Evolutionary conservation across 1,139 yeast genomes (phyloP).

Genomic region (Kodamaea suecica): DNA sequence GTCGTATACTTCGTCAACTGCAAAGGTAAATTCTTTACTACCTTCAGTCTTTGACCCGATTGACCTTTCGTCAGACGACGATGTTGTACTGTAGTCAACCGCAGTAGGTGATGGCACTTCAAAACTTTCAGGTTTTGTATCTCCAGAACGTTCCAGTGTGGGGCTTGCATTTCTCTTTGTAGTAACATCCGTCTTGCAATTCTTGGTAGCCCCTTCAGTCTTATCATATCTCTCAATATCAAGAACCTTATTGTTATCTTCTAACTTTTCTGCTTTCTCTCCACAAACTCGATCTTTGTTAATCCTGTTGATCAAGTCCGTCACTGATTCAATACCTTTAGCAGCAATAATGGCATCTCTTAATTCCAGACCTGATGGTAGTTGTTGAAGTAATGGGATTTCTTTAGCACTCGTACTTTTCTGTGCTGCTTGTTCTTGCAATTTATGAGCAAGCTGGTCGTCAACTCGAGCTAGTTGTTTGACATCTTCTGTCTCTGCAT

Average conservation of each 20-base stretch:
- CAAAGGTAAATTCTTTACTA: conserved; percentile 29
- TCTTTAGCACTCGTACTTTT: conserved; percentile 15
- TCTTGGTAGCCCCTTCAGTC: too few species aligned
- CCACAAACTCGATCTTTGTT: conserved; percentile 51
- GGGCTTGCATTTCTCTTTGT: too few species aligned
- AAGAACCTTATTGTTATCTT: conserved; percentile 2
- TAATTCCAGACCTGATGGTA: conserved; percentile 74
- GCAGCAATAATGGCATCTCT: conserved; percentile 76
- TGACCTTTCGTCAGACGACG: conserved; percentile 27
- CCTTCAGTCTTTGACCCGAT: conserved; percentile 24
- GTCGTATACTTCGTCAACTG: conserved; percentile 67
- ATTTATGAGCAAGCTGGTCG: conserved; percentile 7
- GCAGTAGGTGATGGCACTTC: conserved; percentile 8
- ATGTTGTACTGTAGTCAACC: neutral
- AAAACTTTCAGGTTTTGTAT: too few species aligned
- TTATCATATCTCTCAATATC: neutral
- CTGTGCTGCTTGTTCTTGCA: conserved; percentile 13
- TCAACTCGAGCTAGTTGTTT: conserved; percentile 4
- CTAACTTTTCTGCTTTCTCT: conserved; percentile 46
- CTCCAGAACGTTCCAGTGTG: conserved; percentile 3
- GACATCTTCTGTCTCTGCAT: conserved; percentile 2
- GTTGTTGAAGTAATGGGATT: conserved; percentile 36
- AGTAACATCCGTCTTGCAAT: too few species aligned
- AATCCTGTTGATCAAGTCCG: conserved; percentile 66
- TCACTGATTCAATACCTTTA: conserved; percentile 70